Evolutionary conservation across 352 stramenopile genomes (phyloP), one percentile per base, ranked within the genome.

Genomic region (Globisporangium spiculum): DNA sequence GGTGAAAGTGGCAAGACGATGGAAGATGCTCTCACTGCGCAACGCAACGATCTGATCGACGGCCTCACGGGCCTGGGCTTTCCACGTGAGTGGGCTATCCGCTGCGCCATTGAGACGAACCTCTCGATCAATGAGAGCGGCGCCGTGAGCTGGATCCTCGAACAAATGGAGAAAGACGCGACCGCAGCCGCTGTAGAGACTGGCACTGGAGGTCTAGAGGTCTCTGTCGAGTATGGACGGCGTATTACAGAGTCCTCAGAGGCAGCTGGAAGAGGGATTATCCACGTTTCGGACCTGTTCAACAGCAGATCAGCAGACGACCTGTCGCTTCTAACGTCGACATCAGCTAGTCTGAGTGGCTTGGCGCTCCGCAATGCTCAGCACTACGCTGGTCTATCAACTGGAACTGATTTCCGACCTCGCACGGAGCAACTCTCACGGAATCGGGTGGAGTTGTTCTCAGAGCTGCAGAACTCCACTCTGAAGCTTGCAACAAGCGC

Each of bases 111-210:
- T 1, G 83, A 93, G 70, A 83, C 82, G 0, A 73, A 44, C 67
- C 72, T 78, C 24, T 67, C 69, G 0, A 71, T 75, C 24, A 76
- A 81, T 56, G 89, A 96, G 71, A 91, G 83, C 32, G 77, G 73
- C 22, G 89, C 90, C 6, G 91, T 96, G 22, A 75, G 78, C 27
- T 97, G 92, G 92, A 97, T 97, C 57, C 84, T 97, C 8, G 89
- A 97, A 60, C 78, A 92, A 72, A 97, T 98, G 87, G 88, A 96
- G 60, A 78, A 91, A 12, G 85, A 95, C 14, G 67, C 63, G 3
- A 60, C 53, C 16, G 68, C 63, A 3, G 38, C 16, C 0, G 6
- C 55, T 18, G 30, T 3, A 3, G 27, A 32, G 27, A 32, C 27
- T 32, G 27, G 24, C 1, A 20, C 14, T 48, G 38, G 12, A 48